Evolutionary conservation across 768 basidiomycete genomes (phyloP), one percentile per base, ranked within the genome.

Genomic region (Mycena maculata): DNA sequence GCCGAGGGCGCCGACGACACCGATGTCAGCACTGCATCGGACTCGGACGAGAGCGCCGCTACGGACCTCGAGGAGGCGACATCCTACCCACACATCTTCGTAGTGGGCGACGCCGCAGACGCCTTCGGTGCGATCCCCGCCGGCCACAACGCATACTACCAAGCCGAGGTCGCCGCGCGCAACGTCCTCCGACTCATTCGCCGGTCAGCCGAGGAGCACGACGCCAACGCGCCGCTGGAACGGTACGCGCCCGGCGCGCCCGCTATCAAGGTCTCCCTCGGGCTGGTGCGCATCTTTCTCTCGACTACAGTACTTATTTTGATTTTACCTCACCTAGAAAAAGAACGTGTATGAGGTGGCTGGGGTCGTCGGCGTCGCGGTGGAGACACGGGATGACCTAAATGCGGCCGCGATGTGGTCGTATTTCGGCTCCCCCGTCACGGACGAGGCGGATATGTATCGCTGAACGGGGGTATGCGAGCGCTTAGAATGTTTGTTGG

Each of bases 41-140:
- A 36, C 33, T 7, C 33, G 6, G 54, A 50, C 65, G 12, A 45
- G 44, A 18, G 53, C 42, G 25, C 33, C 28, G 47, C 28, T 38
- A 55, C 57, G 39, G 50, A 62, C 18, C 66, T 62, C 5, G 10
- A 50, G 22, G 68, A 68, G 20, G 52, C 67, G 22, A 80, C 79
- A 23, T 78, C 83, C 0, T 86, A 87, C 71, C 81, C 84, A 0
- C 79, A 88, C 64, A 82, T 91, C 15, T 91, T 90, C 70, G 88
- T 84, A 11, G 75, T 90, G 8, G 90, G 90, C 10, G 90, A 91
- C 59, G 82, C 84, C 0, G 89, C 88, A 1, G 88, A 90, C 73
- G 87, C 87, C 6, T 90, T 88, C 63, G 88, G 88, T 8, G 90
- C 88, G 0, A 83, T 86, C 25, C 83, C 86, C 25, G 88, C 89